Evolutionary conservation across 148 eudicot species (phyloP).

Genomic region (Mesembryanthemum crystallinum): DNA sequence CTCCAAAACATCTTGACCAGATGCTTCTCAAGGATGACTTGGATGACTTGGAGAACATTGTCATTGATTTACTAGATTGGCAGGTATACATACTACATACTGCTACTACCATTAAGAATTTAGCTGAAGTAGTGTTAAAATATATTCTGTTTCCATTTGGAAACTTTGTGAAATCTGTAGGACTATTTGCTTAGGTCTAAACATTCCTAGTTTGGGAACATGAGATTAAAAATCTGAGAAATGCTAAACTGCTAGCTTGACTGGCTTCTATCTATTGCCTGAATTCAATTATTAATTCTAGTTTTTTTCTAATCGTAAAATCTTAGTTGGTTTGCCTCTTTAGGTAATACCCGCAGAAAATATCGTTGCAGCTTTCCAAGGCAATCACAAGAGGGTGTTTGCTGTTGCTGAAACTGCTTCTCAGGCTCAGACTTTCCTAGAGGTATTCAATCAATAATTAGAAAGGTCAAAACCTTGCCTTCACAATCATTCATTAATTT

Average conservation of each 20-base stretch:
- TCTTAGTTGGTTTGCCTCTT: conserved; percentile 1
- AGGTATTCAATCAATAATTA: conserved; percentile 40
- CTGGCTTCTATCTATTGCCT: neutral
- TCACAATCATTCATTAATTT: neutral
- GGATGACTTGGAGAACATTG: conserved; percentile 49
- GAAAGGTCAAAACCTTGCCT: neutral
- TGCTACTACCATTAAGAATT: neutral
- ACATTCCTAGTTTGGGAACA: neutral
- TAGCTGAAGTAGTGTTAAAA: neutral
- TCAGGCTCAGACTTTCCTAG: conserved; percentile 78
- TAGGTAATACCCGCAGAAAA: conserved; percentile 96
- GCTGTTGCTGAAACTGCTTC: conserved; percentile 62
- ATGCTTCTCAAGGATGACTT: conserved; percentile 47
- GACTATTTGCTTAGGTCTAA: neutral
- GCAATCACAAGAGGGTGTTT: conserved; percentile 55
- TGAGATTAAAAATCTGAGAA: too few relatives aligned
- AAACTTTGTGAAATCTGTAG: neutral
- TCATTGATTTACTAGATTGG: conserved; percentile 82
- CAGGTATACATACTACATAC: conserved; percentile 45
- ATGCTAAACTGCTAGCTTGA: too few relatives aligned
- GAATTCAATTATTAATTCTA: neutral
- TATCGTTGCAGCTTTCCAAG: conserved; percentile 83
- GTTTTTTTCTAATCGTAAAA: too few relatives aligned
- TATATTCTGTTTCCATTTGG: neutral
- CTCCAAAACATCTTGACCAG: conserved; percentile 64